These are phyloP conservation scores for Chrysanthemum makinoi DNA, from an alignment of 129 eudicot genomes.

Conservation along the genomic window DNA sequence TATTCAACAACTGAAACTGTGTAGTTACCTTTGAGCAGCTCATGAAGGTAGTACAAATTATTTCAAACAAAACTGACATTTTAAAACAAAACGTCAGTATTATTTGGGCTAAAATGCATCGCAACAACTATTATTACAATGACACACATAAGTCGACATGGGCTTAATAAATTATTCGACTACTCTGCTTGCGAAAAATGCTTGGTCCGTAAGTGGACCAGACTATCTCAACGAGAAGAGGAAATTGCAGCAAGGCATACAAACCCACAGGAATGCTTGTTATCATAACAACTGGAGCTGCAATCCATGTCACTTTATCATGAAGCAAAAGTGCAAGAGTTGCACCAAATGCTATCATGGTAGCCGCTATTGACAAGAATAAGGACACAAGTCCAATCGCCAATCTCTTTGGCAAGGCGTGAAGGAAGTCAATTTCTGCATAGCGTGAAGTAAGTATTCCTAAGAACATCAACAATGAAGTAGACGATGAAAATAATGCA, in stretches of 20 bases:
- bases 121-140: too few species aligned
- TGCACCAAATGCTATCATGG: not conserved
- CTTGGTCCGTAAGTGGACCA: not conserved
- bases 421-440: not conserved
- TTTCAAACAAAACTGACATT: too few species aligned
- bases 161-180: too few species aligned
- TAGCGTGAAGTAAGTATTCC: not conserved
- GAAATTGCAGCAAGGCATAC: not conserved
- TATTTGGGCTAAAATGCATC: too few species aligned
- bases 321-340: constrained; percentile 4
- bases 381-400: not conserved
- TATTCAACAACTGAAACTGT: too few species aligned
- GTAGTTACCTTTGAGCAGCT: too few species aligned
- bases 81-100: too few species aligned
- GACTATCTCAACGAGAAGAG: not conserved
- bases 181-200: not conserved
- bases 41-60: too few species aligned
- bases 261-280: not conserved
- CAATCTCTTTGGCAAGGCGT: not conserved
- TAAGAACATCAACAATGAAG: not conserved
- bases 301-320: not conserved
- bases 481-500: constrained; percentile 3
- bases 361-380: not conserved
- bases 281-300: not conserved
- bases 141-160: too few species aligned